Conservation (phyloP, 345 rosid species). For the Triadica sebifera region DNA sequence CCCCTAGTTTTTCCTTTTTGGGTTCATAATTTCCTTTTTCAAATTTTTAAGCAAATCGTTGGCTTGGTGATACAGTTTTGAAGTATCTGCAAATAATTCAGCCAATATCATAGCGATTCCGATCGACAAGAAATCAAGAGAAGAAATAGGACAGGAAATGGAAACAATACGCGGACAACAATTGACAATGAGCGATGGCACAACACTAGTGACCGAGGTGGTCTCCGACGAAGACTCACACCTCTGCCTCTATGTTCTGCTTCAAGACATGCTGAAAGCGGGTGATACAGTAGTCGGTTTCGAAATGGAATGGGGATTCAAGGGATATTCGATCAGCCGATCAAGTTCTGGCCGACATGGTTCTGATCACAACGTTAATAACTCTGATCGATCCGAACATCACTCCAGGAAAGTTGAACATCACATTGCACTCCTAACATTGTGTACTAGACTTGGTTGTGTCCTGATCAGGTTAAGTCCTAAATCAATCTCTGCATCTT, state of each 20-base stretch:
- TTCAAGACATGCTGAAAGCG: slow-evolving; percentile 31
- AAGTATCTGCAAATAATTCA: too few species aligned
- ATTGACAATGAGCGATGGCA: slow-evolving; percentile 26
- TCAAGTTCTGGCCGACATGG: slow-evolving; percentile 12
- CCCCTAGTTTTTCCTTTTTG: background rate
- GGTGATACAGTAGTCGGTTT: slow-evolving; percentile 31
- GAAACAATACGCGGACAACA: slow-evolving; percentile 27
- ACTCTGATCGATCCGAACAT: slow-evolving; percentile 15
- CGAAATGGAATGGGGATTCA: slow-evolving; percentile 33
- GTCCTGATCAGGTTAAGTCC: slow-evolving; percentile 23
- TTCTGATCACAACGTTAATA: background rate
- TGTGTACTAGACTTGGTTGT: slow-evolving; percentile 32
- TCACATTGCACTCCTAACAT: slow-evolving; percentile 24
- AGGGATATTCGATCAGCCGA: slow-evolving; percentile 13
- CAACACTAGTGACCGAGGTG: slow-evolving; percentile 23
- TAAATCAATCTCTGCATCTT: slow-evolving; percentile 21
- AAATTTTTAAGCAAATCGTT: too few species aligned
- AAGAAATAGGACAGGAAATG: background rate
- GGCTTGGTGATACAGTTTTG: too few species aligned
- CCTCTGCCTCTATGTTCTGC: slow-evolving; percentile 29
- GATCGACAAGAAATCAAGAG: background rate
- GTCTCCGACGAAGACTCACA: slow-evolving; percentile 29
- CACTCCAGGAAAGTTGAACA: slow-evolving; percentile 18
- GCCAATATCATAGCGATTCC: too few species aligned
- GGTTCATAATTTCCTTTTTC: too few species aligned